Evolutionary conservation across 1,284 basidiomycete species (phyloP).

Genomic region (Austroboletus rostrupii): DNA sequence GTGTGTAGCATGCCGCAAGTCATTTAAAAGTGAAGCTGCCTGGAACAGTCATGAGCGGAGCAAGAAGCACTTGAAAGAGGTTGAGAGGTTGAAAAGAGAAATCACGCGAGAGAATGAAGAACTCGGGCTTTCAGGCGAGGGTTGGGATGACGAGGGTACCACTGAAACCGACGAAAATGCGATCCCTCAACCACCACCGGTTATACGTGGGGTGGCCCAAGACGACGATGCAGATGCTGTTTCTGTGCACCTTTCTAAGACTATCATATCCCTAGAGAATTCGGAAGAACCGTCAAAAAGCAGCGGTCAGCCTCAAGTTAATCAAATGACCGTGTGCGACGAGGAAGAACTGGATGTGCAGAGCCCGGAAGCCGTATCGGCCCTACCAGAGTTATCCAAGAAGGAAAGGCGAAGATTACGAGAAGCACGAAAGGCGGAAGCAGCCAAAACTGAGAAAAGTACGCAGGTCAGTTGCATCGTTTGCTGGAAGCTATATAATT

Average conservation of each 20-base stretch:
- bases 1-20: conserved; percentile 93
- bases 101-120: conserved; percentile 78
- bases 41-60: conserved; percentile 97
- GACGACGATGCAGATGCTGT: conserved; percentile 13
- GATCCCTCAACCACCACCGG: conserved; percentile 9
- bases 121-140: conserved; percentile 40
- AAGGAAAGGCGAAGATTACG: conserved; percentile 75
- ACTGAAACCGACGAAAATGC: conserved; percentile 16
- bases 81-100: conserved; percentile 68
- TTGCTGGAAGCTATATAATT: not conserved
- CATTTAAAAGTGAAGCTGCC: conserved; percentile 87
- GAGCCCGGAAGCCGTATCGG: conserved; percentile 41
- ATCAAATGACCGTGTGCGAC: not conserved
- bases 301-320: not conserved
- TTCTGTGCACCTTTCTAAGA: not conserved
- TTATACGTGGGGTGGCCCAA: conserved; percentile 20
- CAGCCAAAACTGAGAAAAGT: conserved; percentile 23
- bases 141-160: conserved; percentile 18
- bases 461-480: conserved; percentile 13
- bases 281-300: conserved; percentile 7
- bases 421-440: conserved; percentile 74
- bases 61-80: conserved; percentile 90
- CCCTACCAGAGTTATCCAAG: conserved; percentile 57
- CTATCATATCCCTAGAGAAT: not conserved
- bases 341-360: conserved; percentile 1